A percentile compares a stretch with the other conserved stretches of the same genome.
These are phyloP conservation scores for Carex arenaria DNA, from an alignment of 202 grass and related monocot genomes.

Conservation along the genomic window DNA sequence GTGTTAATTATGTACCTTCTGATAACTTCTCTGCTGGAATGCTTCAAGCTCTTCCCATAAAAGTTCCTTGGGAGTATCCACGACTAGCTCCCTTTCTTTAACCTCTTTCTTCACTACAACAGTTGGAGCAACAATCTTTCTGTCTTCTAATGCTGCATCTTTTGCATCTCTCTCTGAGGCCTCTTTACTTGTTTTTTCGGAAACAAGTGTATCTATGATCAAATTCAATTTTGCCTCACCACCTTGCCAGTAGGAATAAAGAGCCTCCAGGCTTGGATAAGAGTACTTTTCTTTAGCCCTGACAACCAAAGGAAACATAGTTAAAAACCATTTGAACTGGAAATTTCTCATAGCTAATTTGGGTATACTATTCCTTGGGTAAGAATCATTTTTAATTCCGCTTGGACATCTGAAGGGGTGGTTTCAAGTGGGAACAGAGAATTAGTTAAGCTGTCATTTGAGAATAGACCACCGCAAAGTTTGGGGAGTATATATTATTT, in stretches of 20 bases:
- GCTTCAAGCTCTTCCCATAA: not conserved
- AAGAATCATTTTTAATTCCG: not conserved
- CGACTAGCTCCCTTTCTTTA: not conserved
- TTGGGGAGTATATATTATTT: not conserved
- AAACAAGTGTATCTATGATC: slow-evolving; percentile 19
- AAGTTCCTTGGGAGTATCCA: not conserved
- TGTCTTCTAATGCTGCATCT: not conserved
- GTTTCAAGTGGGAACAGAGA: not conserved
- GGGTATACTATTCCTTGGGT: not conserved
- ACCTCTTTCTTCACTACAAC: not conserved
- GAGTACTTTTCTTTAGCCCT: slow-evolving; percentile 15
- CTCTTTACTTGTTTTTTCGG: not conserved
- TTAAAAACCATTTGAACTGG: not conserved
- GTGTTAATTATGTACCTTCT: slow-evolving; percentile 10
- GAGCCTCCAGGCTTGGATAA: not conserved
- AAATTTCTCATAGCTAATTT: not conserved
- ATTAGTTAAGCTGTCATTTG: not conserved
- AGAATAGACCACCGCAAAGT: not conserved
- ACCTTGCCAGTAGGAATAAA: slow-evolving; percentile 28
- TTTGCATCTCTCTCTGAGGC: not conserved
- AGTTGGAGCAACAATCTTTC: not conserved
- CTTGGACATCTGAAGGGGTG: not conserved
- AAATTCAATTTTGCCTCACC: slow-evolving; percentile 27
- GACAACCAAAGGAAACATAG: not conserved
- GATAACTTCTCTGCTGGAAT: not conserved